A percentile compares a stretch with the other conserved stretches of the same genome.
phyloP scores from a whole-genome alignment of 495 filamentous ascomycete genomes.

The Neurospora sp. region DNA sequence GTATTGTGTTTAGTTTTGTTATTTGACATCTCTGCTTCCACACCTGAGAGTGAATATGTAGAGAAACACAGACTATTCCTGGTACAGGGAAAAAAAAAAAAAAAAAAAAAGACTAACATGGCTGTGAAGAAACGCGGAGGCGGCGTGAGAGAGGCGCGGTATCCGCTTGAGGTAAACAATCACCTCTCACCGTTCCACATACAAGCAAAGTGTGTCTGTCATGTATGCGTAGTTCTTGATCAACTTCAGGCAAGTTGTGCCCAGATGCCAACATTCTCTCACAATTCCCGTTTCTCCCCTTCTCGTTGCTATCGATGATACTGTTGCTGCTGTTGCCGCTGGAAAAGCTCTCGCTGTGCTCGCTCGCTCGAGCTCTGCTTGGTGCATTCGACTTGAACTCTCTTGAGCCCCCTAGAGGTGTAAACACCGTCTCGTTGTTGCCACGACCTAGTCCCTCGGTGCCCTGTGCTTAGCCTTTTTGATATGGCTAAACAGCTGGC shows the following conservation, averaged over 20 bases:
- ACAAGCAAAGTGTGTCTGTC: background rate
- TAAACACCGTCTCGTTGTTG: background rate
- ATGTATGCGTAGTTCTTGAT: background rate
- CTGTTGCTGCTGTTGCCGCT: too few relatives aligned
- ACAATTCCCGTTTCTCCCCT: too few relatives aligned
- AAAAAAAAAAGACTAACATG: too few relatives aligned
- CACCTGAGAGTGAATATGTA: background rate
- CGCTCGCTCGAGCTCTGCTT: background rate
- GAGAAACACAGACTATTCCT: background rate
- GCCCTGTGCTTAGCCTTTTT: background rate
- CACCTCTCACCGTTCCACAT: background rate
- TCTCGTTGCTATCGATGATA: too few relatives aligned
- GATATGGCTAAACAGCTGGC: background rate
- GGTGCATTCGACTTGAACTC: background rate
- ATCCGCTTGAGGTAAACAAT: background rate
- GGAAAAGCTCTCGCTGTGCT: too few relatives aligned
- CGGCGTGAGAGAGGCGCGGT: background rate
- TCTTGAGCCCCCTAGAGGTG: background rate
- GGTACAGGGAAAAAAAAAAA: background rate
- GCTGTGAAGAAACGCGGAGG: background rate
- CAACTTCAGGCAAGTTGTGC: too few relatives aligned
- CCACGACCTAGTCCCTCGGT: background rate
- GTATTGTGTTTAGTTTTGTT: background rate
- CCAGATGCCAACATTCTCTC: too few relatives aligned
- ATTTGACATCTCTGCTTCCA: background rate